Evolutionary conservation across 495 filamentous ascomycete genomes (phyloP), one percentile per base, ranked within the genome.

Genomic region (Trichocladium antarcticum): DNA sequence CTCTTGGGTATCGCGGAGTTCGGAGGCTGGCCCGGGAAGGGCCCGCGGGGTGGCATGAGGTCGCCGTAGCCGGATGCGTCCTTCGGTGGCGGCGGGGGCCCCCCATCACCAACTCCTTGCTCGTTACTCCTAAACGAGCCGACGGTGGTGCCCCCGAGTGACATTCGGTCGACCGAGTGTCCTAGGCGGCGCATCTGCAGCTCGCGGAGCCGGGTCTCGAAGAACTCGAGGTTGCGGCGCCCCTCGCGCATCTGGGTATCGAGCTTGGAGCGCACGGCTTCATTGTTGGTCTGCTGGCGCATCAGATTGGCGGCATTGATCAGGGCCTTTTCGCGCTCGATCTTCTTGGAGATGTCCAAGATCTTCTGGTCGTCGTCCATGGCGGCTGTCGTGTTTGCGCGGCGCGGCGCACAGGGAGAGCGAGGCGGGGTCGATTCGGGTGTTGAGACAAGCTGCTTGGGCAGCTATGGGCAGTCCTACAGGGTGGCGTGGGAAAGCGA

Each of bases 241-340:
- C 85, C 87, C 70, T 97, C 89, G 56, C 89, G 85, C 62, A 99
- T 92, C 70, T 95, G 85, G 45, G 80, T 81, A 53, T 97, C 90
- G 57, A 92, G 80, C 50, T 85, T 79, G 53, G 89, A 85, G 58
- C 89, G 85, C 50, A 97, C 89, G 47, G 80, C 71, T 47, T 85
- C 83, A 66, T 99, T 97, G 69, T 87, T 81, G 58, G 90, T 95
- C 60, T 89, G 87, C 71, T 87, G 85, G 73, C 89, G 83, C 86
- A 99, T 94, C 49, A 83, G 78, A 63, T 87, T 87, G 44, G 93
- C 93, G 56, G 86, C 89, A 67, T 86, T 83, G 75, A 99, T 92
- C 56, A 99, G 79, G 58, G 84, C 83, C 75, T 90, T 89, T 68
- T 99, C 93, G 66, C 92, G 80, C 75, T 96, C 88, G 69, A 97